Evolutionary conservation across 1,284 basidiomycete genomes (phyloP).

Genomic region (Pterulicium gracile): DNA sequence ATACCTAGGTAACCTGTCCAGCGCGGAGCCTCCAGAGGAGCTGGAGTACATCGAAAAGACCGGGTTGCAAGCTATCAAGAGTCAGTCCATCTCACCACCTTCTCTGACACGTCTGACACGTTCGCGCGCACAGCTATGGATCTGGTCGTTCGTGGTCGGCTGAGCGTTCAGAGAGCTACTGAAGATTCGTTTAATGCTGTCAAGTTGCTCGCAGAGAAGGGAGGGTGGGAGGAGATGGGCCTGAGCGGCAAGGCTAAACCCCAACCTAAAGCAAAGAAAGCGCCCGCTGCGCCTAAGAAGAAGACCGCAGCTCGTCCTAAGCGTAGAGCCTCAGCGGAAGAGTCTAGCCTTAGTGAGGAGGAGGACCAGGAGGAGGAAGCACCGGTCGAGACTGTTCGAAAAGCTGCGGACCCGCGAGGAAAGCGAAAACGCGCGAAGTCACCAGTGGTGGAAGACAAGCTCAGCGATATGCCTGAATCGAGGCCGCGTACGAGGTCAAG

Average conservation of each 20-base stretch:
- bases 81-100: slow-evolving; percentile 10
- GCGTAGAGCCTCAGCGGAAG: background rate
- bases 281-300: background rate
- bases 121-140: slow-evolving; percentile 48
- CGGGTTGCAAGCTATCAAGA: slow-evolving; percentile 52
- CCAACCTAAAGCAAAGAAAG: slow-evolving; percentile 14
- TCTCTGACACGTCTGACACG: slow-evolving; percentile 4
- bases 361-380: background rate
- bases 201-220: slow-evolving; percentile 53
- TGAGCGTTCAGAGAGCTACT: slow-evolving; percentile 81
- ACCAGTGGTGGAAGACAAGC: background rate
- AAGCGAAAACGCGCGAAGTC: background rate
- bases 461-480: too few species aligned
- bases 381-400: too few species aligned
- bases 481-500: too few species aligned
- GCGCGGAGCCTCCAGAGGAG: slow-evolving; percentile 32
- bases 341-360: background rate
- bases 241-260: slow-evolving; percentile 13
- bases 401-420: background rate
- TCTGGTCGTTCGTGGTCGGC: slow-evolving; percentile 72
- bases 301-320: background rate
- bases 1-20: slow-evolving; percentile 35
- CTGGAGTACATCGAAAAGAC: slow-evolving; percentile 53
- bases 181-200: slow-evolving; percentile 64
- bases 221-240: slow-evolving; percentile 53